Evolutionary conservation across 129 eudicot genomes (phyloP).

Genomic region (Calendula officinalis): DNA sequence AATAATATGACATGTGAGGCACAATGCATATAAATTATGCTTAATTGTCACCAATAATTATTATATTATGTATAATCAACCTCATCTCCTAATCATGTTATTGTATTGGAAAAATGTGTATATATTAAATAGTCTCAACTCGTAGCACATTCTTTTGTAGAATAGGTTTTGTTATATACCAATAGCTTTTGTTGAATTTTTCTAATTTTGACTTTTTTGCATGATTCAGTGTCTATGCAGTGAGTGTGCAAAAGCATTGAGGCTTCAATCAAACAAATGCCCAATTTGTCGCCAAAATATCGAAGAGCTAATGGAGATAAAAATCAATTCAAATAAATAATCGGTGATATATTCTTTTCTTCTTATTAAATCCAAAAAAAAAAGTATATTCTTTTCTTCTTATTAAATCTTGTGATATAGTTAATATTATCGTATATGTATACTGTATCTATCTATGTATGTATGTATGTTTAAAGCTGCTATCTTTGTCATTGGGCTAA

Average conservation of each 20-base stretch:
- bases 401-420: conserved; percentile 20
- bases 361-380: conserved; percentile 27
- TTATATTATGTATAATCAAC: not conserved
- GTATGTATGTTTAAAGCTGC: conserved; percentile 20
- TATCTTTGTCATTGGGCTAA: conserved; percentile 15
- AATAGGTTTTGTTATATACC: not conserved
- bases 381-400: conserved; percentile 28
- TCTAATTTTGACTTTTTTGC: conserved; percentile 11
- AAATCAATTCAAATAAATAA: conserved; percentile 36
- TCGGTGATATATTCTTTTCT: conserved; percentile 45
- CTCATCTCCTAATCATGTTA: conserved; percentile 1
- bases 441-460: not conserved
- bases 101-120: not conserved
- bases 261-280: conserved; percentile 86
- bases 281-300: conserved; percentile 92
- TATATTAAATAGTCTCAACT: not conserved
- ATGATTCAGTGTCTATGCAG: conserved; percentile 91
- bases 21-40: conserved; percentile 4
- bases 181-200: not conserved
- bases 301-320: conserved; percentile 84
- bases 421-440: conserved; percentile 13
- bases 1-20: conserved; percentile 18
- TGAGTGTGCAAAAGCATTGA: conserved; percentile 79
- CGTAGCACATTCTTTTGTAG: not conserved
- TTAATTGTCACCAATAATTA: conserved; percentile 8